Base-by-base conservation (phyloP, 177 flowering plant species). In the Vitis hybrid region DNA sequence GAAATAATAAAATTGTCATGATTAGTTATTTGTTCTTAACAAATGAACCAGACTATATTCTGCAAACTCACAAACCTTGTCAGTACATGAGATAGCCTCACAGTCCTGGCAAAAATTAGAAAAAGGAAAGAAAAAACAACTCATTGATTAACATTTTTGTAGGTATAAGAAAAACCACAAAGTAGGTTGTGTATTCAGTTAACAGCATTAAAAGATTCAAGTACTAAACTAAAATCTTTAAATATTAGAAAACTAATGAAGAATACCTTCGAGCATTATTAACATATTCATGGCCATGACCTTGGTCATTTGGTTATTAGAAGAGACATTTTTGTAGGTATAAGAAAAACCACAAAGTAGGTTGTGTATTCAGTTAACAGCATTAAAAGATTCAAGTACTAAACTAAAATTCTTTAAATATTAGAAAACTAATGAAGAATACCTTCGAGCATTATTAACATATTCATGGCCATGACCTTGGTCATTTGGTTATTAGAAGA, bases 31-130 rank as follows among this genome's bases (percentile, higher is more conserved):
- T 35, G 50, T 61, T 24, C 61, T 56, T 14, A 19, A 55, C 58
- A 54, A 9, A 24, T 52, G 19, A 58, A n/a, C 11, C 35, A 62
- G 1, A 64, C 10, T 3, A 3, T 48, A 46, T 18, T 12, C 11
- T 60, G 15, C 14, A 46, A 56, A 11, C 12, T 57, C 52, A 55
- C 59, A 75, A 67, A 87, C 90, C 86, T 82, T 52, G 71, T 76
- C 14, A 60, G 66, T 54, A 66, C 14, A 48, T 71, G 70, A 71
- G 82, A 78, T 57, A 63, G 76, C 65, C 71, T 78, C 54, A 56
- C 64, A 49, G 63, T 62, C 50, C 59, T 75, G 74, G 81, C 81
- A 35, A 35, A 35, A 35, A 35, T 35, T 35, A 35, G 46, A 35
- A 71, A 55, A 21, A 74, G 46, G 46, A 35, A 35, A 35, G 46